A percentile compares a stretch with the other conserved stretches of the same genome.
Evolutionary conservation across 129 eudicot species (phyloP).

Genomic region (Daucus carota): DH1_v3.0 NC_030381.2:54092001-54092500

Average conservation of each 20-base stretch:
- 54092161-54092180: not conserved
- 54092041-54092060: not conserved
- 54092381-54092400: not conserved
- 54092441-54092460: slow-evolving; percentile 23
- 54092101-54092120: not conserved
- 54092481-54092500: slow-evolving; percentile 54
- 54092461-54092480: slow-evolving; percentile 63
- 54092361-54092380: not conserved
- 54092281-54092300: not conserved
- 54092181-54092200: not conserved
- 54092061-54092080: not conserved
- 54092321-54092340: not conserved
- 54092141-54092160: not conserved
- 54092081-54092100: not conserved
- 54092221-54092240: not conserved
- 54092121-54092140: not conserved
- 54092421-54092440: not conserved
- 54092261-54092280: not conserved
- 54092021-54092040: not conserved
- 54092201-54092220: not conserved
- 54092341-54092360: not conserved
- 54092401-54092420: not conserved
- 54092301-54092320: not conserved
- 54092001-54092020: not conserved
- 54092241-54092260: not conserved